These are phyloP conservation scores for Backusella parvicylindrica DNA, from an alignment of 192 early-diverging fungal genomes.

Conservation along the genomic window DNA sequence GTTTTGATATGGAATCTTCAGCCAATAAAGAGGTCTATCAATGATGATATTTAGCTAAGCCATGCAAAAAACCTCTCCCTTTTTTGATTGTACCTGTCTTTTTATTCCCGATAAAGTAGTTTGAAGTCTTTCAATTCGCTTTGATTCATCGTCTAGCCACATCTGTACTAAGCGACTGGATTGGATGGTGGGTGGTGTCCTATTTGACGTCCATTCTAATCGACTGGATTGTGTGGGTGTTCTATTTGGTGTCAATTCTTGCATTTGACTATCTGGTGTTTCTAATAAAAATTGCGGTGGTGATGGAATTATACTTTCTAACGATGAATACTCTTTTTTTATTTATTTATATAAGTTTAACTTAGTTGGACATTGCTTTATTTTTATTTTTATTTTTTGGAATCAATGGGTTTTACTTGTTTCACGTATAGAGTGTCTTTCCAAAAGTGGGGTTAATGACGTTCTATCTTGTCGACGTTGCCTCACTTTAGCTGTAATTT, in stretches of 20 bases:
- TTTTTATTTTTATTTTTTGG: too few species aligned
- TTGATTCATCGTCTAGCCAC: background rate
- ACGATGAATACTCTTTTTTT: too few species aligned
- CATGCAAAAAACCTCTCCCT: background rate
- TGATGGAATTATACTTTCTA: background rate
- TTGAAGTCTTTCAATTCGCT: background rate
- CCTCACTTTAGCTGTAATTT: background rate
- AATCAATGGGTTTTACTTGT: background rate
- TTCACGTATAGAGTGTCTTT: slow-evolving; percentile 13
- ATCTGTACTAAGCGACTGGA: background rate
- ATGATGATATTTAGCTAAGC: background rate
- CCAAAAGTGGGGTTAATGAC: slow-evolving; percentile 8
- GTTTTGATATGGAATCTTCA: background rate
- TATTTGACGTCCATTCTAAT: background rate
- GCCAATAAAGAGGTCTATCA: slow-evolving; percentile 1
- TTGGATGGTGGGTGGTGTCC: background rate
- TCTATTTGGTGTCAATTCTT: background rate
- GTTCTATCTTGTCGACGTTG: background rate
- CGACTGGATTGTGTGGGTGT: background rate
- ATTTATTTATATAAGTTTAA: too few species aligned
- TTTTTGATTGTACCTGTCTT: background rate
- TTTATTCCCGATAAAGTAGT: background rate
- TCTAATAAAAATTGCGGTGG: background rate
- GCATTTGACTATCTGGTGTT: background rate
- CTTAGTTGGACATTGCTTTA: too few species aligned